phyloP scores from a whole-genome alignment of 1,284 basidiomycete species.

The Cutaneotrichosporon cutaneum region DNA sequence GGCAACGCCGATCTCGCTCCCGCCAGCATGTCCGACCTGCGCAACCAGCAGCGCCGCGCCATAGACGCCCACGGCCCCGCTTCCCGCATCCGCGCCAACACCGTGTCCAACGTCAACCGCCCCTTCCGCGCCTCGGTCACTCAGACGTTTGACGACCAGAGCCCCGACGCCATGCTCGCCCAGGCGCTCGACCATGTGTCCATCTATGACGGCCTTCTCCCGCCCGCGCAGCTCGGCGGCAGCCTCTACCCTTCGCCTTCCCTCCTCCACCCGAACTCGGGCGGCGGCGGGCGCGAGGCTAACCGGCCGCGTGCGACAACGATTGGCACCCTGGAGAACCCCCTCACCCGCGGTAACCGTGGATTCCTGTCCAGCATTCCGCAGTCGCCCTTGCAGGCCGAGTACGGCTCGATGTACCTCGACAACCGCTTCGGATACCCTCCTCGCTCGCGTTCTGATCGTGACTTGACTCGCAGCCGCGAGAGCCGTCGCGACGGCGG shows the following conservation, averaged over 20 bases:
- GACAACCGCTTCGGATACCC: conserved; percentile 36
- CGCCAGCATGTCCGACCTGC: conserved; percentile 77
- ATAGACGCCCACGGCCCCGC: conserved; percentile 67
- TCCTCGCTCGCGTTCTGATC: conserved; percentile 34
- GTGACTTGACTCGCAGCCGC: conserved; percentile 36
- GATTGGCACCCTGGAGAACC: conserved; percentile 82
- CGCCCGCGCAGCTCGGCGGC: conserved; percentile 12
- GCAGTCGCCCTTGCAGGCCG: conserved; percentile 40
- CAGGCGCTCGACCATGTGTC: conserved; percentile 40
- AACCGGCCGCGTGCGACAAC: conserved; percentile 84
- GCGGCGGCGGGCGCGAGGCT: conserved; percentile 30
- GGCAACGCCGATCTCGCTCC: conserved; percentile 56
- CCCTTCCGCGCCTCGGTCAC: conserved; percentile 62
- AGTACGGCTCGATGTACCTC: conserved; percentile 16
- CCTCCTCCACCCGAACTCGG: conserved; percentile 26
- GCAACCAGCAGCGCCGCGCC: conserved; percentile 80
- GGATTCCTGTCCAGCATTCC: conserved; percentile 57
- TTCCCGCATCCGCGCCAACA: conserved; percentile 78
- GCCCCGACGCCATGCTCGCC: conserved; percentile 55
- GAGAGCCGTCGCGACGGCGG: conserved; percentile 32
- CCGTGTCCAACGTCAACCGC: conserved; percentile 69
- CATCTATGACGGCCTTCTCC: conserved; percentile 39
- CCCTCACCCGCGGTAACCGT: conserved; percentile 28
- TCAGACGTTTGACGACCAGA: conserved; percentile 63
- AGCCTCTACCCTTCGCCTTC: conserved; percentile 19